Conservation (phyloP, 805 yeast genomes). For the Metschnikowia aberdeeniae region DNA sequence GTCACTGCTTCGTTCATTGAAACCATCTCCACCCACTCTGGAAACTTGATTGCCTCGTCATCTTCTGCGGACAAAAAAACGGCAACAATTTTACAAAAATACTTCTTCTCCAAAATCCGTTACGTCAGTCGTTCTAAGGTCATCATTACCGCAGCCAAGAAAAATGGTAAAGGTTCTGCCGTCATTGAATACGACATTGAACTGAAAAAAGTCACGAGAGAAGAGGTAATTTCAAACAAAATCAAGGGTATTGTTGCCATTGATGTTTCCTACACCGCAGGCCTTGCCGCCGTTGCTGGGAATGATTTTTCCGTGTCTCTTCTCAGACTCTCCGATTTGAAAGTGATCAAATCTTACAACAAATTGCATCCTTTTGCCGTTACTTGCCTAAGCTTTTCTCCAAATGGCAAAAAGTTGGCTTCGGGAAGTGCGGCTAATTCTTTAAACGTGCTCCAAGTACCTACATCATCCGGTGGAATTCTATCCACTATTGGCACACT, state of each 20-base stretch:
- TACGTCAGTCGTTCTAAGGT: constrained; percentile 34
- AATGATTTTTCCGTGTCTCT: constrained; percentile 65
- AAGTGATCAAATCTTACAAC: constrained; percentile 45
- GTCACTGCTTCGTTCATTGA: constrained; percentile 54
- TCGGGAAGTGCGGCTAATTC: constrained; percentile 76
- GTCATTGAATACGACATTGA: constrained; percentile 43
- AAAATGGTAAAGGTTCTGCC: constrained; percentile 34
- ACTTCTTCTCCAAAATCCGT: constrained; percentile 40
- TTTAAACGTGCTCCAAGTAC: constrained; percentile 45
- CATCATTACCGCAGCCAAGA: constrained; percentile 30
- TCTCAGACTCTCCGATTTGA: constrained; percentile 49
- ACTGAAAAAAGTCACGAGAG: constrained; percentile 39
- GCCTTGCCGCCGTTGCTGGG: constrained; percentile 54
- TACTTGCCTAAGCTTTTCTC: constrained; percentile 67
- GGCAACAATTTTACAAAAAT: constrained; percentile 20
- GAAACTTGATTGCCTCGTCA: constrained; percentile 30
- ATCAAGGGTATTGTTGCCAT: constrained; percentile 53
- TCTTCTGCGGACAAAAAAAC: constrained; percentile 18
- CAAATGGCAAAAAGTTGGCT: constrained; percentile 62
- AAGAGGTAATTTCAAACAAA: constrained; percentile 41
- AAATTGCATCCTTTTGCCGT: constrained; percentile 76
- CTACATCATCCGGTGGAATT: constrained; percentile 10
- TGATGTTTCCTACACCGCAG: constrained; percentile 40
- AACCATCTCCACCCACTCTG: constrained; percentile 48
- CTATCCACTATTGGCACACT: constrained; percentile 34